Base-by-base conservation (phyloP, 1,284 basidiomycete species). In the Dichomitus squalens region DNA sequence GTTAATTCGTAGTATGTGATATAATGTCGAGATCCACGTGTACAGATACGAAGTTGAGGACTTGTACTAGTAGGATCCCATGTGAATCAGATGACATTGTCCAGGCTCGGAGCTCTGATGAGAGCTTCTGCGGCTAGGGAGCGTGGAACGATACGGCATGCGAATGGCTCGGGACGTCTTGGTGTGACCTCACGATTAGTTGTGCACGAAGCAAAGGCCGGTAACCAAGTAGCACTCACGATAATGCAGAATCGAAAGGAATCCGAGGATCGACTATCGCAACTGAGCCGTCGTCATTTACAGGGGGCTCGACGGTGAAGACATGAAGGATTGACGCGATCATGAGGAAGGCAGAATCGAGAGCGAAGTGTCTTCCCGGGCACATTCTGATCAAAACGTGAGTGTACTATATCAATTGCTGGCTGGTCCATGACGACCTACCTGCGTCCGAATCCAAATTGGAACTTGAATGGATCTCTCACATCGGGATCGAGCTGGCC, bases 381-480 rank as follows among this genome's bases (percentile, higher is more conserved):
- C 68, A 69, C 9, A 68, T 64, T 35, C 68, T 65, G 31, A 1
- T 33, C 25, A 40, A 8, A 18, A n/a, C 12, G n/a, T n/a, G 14
- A 14, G 7, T 8, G 7, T 9, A 2, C 14, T 9, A 27, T 41
- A 8, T 49, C 7, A 36, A 34, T 12, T 4, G 6, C 14, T 16
- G 4, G 14, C 35, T 14, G 6, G 14, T 36, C 12, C 4, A 9
- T 36, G 8, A 14, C 1, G 62, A 38, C 65, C 62, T 0, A 57
- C 73, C 74, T 60, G n/a, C 74, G 64, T 18, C 75, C 75, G 44
- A 64, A 75, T 6, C 73, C 75, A 54, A 75, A 76, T 1, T 66
- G 64, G 12, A 66, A 65, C 7, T 64, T 63, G n/a, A 56, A 54
- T 3, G 74, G 71, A 57, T 73, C 68, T 48, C 64, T 60, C 16